Base-by-base conservation (phyloP, 805 yeast genomes). In the Pichia thaimueangensis region DNA sequence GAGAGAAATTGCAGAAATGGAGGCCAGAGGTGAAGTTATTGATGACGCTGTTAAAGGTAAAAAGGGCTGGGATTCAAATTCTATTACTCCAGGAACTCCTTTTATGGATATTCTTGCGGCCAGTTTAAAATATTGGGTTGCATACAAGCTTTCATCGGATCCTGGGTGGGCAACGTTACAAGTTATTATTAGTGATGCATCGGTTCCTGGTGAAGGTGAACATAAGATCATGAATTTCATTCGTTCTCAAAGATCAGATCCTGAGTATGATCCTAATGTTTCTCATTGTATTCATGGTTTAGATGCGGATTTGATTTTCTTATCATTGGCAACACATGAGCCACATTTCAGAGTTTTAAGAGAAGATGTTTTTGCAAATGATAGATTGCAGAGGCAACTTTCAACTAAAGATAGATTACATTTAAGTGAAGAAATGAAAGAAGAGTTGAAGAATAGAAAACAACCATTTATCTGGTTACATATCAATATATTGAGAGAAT, bases 201-300 rank as follows among this genome's bases (percentile, higher is more conserved):
- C 95, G 0, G 97, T 91, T 12, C 98, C 99, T 1, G 99, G 99
- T 48, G 99, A 93, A 71, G 99, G 99, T 59, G 99, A 93, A 63
- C 99, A 93, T 68, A 93, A 93, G 62, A 82, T 93, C 54, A 93
- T 93, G 98, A 88, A 84, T 55, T 93, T 89, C 59, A 84, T 93
- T 44, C 77, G 99, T 56, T 76, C 86, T 32, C 97, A 89, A 60
- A 73, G 97, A 52, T 75, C 83, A 31, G 93, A 85, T 53, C 86
- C 94, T 0, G 79, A 80, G 57, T 86, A 91, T 62, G 76, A 86
- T 57, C 96, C 97, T 41, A 91, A 93, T 60, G 89, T 96, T 1
- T 73, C 80, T n/a, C 99, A 93, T 63, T 86, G 95, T 62, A 89
- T 93, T 45, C 94, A 93, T 62, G 99, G 99, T 24, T 70, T 93